Conservation (phyloP, 129 eudicot species). For the Centrapalus pauciflorus region DNA sequence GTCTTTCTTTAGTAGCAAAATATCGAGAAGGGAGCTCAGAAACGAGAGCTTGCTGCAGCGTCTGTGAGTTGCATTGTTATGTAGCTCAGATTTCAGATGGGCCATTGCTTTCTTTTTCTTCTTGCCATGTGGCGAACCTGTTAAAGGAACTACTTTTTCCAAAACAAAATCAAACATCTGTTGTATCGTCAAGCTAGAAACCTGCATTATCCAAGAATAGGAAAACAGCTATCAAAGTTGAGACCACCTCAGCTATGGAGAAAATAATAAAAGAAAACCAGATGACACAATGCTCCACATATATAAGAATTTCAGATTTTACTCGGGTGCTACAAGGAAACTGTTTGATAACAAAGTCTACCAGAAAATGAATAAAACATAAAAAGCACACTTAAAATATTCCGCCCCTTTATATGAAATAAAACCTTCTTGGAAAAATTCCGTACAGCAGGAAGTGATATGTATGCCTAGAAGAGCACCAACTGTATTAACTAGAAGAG, state of each 20-base stretch:
- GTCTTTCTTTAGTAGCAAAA: slow-evolving; percentile 73
- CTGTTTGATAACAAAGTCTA: too few species aligned
- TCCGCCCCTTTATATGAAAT: too few species aligned
- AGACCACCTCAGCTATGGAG: not conserved
- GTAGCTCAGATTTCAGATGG: slow-evolving; percentile 23
- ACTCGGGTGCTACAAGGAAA: too few species aligned
- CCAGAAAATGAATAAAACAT: too few species aligned
- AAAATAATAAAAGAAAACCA: not conserved
- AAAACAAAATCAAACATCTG: slow-evolving; percentile 48
- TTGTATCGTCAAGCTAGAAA: slow-evolving; percentile 36
- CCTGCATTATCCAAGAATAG: slow-evolving; percentile 35
- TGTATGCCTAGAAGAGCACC: not conserved
- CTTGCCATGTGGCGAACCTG: slow-evolving; percentile 32
- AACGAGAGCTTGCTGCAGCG: slow-evolving; percentile 40
- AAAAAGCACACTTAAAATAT: too few species aligned
- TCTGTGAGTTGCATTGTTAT: slow-evolving; percentile 23
- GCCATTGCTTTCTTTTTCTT: slow-evolving; percentile 46
- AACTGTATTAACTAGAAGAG: not conserved
- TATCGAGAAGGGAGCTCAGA: slow-evolving; percentile 70
- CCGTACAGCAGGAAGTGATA: not conserved
- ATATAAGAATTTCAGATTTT: not conserved
- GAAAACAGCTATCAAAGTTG: not conserved
- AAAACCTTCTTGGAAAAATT: too few species aligned
- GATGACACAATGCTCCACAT: not conserved
- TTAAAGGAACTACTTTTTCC: slow-evolving; percentile 18